A percentile compares a stretch with the other conserved stretches of the same genome.
Evolutionary conservation across 169 alveolate genomes (phyloP).

Genomic region (Plasmodium gaboni): DNA sequence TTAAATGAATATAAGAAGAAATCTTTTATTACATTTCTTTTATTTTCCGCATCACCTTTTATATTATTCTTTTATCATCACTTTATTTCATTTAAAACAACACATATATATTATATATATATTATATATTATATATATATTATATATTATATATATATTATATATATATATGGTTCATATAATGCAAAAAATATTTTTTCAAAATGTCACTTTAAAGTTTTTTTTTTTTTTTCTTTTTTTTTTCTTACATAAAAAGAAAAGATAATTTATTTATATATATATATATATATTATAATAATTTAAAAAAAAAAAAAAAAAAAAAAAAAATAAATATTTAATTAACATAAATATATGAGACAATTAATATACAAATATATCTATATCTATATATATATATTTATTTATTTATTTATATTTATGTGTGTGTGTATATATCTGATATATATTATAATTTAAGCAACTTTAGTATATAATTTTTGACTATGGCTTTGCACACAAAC

Average conservation of each 20-base stretch:
- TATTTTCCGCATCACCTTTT: conserved; percentile 57
- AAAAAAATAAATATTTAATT: conserved; percentile 9
- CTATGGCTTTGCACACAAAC: conserved; percentile 91
- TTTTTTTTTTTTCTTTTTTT: neutral
- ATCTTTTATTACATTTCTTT: conserved; percentile 27
- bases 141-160: neutral
- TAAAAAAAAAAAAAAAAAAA: neutral
- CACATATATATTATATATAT: neutral
- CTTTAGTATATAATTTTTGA: conserved; percentile 89
- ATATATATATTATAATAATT: neutral
- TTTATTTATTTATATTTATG: conserved; percentile 2
- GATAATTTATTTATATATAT: neutral
- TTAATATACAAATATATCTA: neutral
- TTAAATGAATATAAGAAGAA: conserved; percentile 58
- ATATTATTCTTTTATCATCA: conserved; percentile 49
- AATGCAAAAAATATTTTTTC: neutral
- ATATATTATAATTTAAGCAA: conserved; percentile 14
- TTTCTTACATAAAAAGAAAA: neutral
- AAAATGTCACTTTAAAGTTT: neutral
- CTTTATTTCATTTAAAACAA: conserved; percentile 42
- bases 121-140: neutral
- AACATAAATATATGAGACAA: too few species aligned
- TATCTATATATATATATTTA: conserved; percentile 2
- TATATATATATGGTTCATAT: neutral
- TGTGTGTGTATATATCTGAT: neutral